A percentile compares a stretch with the other conserved stretches of the same genome.
These are phyloP conservation scores for Claviceps lovelessii DNA, from an alignment of 2,329 filamentous ascomycete genomes.

Conservation along the genomic window DNA sequence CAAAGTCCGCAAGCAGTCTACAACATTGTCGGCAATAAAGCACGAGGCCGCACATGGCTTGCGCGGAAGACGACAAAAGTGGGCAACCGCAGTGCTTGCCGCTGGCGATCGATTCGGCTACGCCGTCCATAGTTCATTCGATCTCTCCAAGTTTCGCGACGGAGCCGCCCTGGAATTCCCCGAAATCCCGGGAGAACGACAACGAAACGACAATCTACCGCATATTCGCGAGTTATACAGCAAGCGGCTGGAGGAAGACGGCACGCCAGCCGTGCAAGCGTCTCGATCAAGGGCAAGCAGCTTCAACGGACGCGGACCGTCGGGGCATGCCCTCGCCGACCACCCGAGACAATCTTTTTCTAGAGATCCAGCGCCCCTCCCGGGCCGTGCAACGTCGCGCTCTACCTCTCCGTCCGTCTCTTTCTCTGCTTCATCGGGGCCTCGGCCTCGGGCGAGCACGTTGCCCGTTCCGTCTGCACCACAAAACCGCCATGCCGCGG, in stretches of 20 bases:
- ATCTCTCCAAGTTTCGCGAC: slow-evolving; percentile 33
- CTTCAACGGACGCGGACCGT: slow-evolving; percentile 12
- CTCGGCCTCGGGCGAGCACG: slow-evolving; percentile 5
- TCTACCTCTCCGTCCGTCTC: slow-evolving; percentile 1
- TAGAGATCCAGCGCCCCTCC: slow-evolving; percentile 3
- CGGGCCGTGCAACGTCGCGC: not conserved
- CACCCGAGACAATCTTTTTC: not conserved
- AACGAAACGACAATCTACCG: slow-evolving; percentile 14
- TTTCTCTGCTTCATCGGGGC: not conserved
- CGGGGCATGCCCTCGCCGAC: slow-evolving; percentile 1
- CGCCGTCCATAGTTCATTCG: slow-evolving; percentile 31
- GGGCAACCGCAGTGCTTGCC: slow-evolving; percentile 28
- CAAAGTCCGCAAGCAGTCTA: not conserved
- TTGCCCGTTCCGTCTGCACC: slow-evolving; percentile 1
- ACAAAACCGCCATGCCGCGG: not conserved
- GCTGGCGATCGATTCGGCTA: slow-evolving; percentile 32
- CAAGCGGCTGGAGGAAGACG: slow-evolving; percentile 17
- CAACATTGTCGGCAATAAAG: not conserved
- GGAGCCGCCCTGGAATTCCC: slow-evolving; percentile 37
- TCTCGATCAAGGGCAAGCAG: slow-evolving; percentile 23
- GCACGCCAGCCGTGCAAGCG: slow-evolving; percentile 13
- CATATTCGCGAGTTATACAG: slow-evolving; percentile 28
- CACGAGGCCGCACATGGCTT: not conserved
- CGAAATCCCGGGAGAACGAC: slow-evolving; percentile 37
- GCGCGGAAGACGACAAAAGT: slow-evolving; percentile 22